Base-by-base conservation (phyloP, 805 yeast species). In the Yamadazyma insecticola region DNA sequence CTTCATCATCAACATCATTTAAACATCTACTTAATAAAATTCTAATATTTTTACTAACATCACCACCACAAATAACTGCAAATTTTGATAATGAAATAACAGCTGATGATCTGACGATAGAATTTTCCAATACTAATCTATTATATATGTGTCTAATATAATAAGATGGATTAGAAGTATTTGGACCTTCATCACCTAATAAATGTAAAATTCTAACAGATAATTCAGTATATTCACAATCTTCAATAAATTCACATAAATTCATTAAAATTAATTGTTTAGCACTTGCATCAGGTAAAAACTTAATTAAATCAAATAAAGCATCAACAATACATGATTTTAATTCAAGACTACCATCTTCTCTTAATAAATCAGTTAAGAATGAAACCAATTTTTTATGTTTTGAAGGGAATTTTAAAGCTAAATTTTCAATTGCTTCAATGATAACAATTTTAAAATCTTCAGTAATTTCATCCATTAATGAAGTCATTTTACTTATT, bases 61-160 rank as follows among this genome's bases (percentile, higher is more conserved):
- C 67, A 11, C 72, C 74, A 44, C 88, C 94, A 35, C 79, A 78
- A 24, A 80, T 74, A 35, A 85, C 64, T 5, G 94, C 95, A 65
- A 90, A 92, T 60, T 89, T 88, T 18, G 96, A 78, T 43, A 92
- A 71, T 1, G 97, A 89, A 45, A 85, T 76, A 25, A 92, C 95
- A 1, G 98, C 98, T 23, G 96, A 88, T 2, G 97, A 89, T 56
- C 98, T 78, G 34, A 92, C 89, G 36, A 89, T 81, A 5, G 97
- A 86, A 60, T 92, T 92, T 53, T 92, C 98, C 52, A 92, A 74
- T 4, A 90, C 96, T 54, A 92, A 90, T 57, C 98, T 78, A 73
- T 92, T 92, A 67, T 90, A 92, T 45, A 92, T 90, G 60, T 89
- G 95, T 66, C 98, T 81, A 41, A 92, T 89, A 60, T 87, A 90